phyloP scores from a whole-genome alignment of 768 basidiomycete genomes.

The Kondoa subrosea region DNA sequence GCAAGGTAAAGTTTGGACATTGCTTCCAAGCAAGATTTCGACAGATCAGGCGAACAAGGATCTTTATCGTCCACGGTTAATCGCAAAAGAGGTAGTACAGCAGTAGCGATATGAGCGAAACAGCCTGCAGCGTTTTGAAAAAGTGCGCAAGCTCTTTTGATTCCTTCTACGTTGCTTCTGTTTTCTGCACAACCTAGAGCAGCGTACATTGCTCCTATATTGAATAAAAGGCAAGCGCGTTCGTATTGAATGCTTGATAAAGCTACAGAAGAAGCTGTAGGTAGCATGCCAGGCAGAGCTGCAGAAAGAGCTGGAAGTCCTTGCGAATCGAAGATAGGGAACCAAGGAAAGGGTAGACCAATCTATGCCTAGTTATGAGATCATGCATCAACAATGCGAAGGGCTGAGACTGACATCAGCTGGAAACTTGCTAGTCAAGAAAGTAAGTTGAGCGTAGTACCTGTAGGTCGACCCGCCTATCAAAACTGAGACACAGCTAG shows the following conservation, averaged over 20 bases:
- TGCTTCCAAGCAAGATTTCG: constrained; percentile 43
- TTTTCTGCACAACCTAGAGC: constrained; percentile 57
- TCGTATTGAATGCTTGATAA: constrained; percentile 67
- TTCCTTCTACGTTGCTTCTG: constrained; percentile 54
- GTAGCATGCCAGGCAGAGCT: constrained; percentile 53
- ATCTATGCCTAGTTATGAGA: constrained; percentile 24
- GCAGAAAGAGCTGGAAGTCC: constrained; percentile 47
- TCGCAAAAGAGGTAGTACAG: constrained; percentile 41
- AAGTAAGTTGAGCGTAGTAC: constrained; percentile 78
- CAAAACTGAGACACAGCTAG: not conserved
- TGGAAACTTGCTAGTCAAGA: constrained; percentile 68
- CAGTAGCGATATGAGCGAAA: constrained; percentile 45
- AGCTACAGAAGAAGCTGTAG: constrained; percentile 42
- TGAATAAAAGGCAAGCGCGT: constrained; percentile 59
- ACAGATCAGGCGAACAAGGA: constrained; percentile 50
- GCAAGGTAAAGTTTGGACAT: constrained; percentile 68
- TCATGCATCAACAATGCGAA: constrained; percentile 3
- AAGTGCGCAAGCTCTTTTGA: constrained; percentile 55
- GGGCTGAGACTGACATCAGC: constrained; percentile 49
- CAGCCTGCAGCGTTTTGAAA: constrained; percentile 61
- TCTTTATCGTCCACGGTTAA: constrained; percentile 39
- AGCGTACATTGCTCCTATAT: constrained; percentile 70
- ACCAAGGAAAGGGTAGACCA: constrained; percentile 28
- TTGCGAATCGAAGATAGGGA: constrained; percentile 19
- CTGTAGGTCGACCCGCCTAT: constrained; percentile 35